phyloP scores from a whole-genome alignment of 2,329 filamentous ascomycete genomes.

The Lecanicillium sp. region DNA sequence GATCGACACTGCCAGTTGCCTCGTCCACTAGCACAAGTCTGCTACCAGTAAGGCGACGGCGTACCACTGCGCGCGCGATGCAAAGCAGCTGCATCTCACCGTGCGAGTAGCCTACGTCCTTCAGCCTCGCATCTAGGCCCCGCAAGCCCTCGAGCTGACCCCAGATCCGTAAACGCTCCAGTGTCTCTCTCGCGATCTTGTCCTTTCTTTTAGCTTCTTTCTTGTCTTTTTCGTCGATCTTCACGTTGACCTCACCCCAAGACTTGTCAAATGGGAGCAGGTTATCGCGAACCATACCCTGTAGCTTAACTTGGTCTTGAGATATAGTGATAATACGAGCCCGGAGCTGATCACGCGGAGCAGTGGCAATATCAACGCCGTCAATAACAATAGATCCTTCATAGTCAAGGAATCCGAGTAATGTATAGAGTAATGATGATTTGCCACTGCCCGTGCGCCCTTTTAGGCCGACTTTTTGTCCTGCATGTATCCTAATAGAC shows the following conservation, averaged over 20 bases:
- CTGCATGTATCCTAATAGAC: not conserved
- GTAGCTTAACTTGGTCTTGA: conserved; percentile 18
- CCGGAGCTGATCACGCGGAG: not conserved
- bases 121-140: not conserved
- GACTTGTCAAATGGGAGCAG: not conserved
- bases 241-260: not conserved
- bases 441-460: conserved; percentile 9
- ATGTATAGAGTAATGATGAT: conserved; percentile 1
- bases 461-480: not conserved
- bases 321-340: conserved; percentile 15
- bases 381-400: conserved; percentile 1
- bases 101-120: not conserved
- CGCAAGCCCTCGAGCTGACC: not conserved
- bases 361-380: not conserved
- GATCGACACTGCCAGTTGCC: not conserved
- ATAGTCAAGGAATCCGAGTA: conserved; percentile 1
- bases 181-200: not conserved
- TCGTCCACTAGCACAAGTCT: conserved; percentile 6
- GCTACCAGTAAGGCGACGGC: not conserved
- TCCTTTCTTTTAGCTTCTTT: not conserved
- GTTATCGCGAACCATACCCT: not conserved
- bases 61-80: conserved; percentile 6
- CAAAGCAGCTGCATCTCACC: conserved; percentile 8
- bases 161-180: not conserved
- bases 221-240: not conserved